Percentiles rank a stretch among this genome's conserved stretches.
Evolutionary conservation across 2,329 filamentous ascomycete genomes (phyloP).

Genomic region (Hypoxylon rubiginosum): DNA sequence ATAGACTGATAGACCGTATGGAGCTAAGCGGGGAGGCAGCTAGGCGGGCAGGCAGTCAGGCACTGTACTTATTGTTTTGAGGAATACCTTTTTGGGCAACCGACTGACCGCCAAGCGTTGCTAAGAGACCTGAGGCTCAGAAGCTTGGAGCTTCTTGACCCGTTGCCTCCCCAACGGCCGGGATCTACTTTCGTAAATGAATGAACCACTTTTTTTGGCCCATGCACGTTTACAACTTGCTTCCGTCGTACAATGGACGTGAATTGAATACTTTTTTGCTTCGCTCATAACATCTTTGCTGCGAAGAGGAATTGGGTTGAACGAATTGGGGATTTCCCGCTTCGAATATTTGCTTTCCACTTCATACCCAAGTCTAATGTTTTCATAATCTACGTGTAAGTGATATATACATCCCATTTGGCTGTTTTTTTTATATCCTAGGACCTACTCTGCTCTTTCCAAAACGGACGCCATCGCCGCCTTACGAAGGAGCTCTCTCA

Average conservation of each 20-base stretch:
- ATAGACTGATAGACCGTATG: slow-evolving; percentile 28
- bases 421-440: background rate
- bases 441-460: slow-evolving; percentile 6
- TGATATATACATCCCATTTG: slow-evolving; percentile 1
- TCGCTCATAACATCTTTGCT: slow-evolving; percentile 36
- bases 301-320: slow-evolving; percentile 16
- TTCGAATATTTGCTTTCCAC: slow-evolving; percentile 22
- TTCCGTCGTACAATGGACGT: slow-evolving; percentile 18
- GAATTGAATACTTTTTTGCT: slow-evolving; percentile 27
- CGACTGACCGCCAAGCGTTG: slow-evolving; percentile 7
- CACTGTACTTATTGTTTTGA: background rate
- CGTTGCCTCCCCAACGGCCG: slow-evolving; percentile 49
- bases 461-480: background rate
- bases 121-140: background rate
- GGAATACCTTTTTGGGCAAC: background rate
- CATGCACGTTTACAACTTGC: slow-evolving; percentile 22
- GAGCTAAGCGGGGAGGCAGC: background rate
- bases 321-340: slow-evolving; percentile 13
- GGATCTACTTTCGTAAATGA: slow-evolving; percentile 40
- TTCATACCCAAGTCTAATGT: slow-evolving; percentile 38
- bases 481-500: background rate
- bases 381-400: slow-evolving; percentile 37
- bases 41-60: background rate
- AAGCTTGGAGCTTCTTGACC: background rate
- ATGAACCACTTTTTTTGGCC: slow-evolving; percentile 38